A percentile compares a stretch with the other conserved stretches of the same genome.
Evolutionary conservation across 73 alveolate genomes (phyloP).

Genomic region (Paramecium octaurelia): DNA sequence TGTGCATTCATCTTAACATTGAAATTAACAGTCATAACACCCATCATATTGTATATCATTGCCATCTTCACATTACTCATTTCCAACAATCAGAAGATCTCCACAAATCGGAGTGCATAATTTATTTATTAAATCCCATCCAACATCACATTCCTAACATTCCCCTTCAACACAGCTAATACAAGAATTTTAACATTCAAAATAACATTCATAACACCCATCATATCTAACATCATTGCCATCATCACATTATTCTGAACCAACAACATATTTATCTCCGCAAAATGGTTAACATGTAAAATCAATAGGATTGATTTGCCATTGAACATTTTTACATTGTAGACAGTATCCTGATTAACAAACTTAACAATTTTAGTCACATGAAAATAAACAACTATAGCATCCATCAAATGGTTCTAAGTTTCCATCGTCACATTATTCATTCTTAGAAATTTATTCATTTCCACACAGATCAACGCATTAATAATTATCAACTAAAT

Average conservation of each 20-base stretch:
- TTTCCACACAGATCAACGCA: not conserved
- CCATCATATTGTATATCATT: not conserved
- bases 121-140: not conserved
- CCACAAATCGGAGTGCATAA: not conserved
- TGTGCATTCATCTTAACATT: not conserved
- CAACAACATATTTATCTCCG: not conserved
- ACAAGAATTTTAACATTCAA: not conserved
- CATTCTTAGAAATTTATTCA: not conserved
- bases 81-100: not conserved
- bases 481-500: not conserved
- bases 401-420: conserved; percentile 12
- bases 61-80: not conserved
- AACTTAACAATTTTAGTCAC: not conserved
- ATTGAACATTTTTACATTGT: not conserved
- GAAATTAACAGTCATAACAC: not conserved
- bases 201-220: not conserved
- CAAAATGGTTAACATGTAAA: not conserved
- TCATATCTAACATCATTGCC: not conserved
- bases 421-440: conserved; percentile 33
- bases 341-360: not conserved
- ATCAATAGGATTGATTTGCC: not conserved
- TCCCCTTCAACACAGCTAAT: not conserved
- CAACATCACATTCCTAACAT: not conserved
- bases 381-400: not conserved
- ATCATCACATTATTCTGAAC: conserved; percentile 1